phyloP scores from a whole-genome alignment of 345 rosid species.

The Eutrema japonicum region DNA sequence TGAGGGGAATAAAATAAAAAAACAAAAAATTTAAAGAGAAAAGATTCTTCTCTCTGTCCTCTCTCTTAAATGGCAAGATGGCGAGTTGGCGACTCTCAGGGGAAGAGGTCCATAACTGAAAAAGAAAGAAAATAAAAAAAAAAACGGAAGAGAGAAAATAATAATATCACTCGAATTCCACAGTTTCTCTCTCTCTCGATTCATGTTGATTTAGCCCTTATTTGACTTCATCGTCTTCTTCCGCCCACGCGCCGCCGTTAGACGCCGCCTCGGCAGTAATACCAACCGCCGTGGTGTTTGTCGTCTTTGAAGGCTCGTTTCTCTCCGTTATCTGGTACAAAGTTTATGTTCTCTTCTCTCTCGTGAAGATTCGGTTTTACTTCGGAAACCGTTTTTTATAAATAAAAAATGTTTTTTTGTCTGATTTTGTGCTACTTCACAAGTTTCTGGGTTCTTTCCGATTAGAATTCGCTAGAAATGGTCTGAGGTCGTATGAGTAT shows the following conservation, averaged over 20 bases:
- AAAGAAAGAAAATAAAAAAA: too few relatives aligned
- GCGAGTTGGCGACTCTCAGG: too few relatives aligned
- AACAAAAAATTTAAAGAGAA: too few relatives aligned
- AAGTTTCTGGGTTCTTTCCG: not conserved
- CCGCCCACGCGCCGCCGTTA: conserved; percentile 22
- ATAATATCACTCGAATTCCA: conserved; percentile 12
- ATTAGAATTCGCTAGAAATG: conserved; percentile 1
- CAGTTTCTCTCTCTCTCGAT: not conserved
- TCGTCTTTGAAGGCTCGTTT: conserved; percentile 18
- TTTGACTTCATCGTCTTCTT: conserved; percentile 27
- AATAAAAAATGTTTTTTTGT: not conserved
- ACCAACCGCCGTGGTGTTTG: conserved; percentile 25
- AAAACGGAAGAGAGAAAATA: conserved; percentile 22
- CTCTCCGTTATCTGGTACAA: conserved; percentile 14
- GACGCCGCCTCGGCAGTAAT: conserved; percentile 28
- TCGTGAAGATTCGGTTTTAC: conserved; percentile 1
- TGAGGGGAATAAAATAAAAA: too few relatives aligned
- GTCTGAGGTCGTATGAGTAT: conserved; percentile 2
- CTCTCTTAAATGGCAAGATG: too few relatives aligned
- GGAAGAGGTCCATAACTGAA: too few relatives aligned
- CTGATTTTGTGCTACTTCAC: conserved; percentile 4
- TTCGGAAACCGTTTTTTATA: not conserved
- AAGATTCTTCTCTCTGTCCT: too few relatives aligned
- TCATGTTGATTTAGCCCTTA: conserved; percentile 10
- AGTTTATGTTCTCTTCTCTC: not conserved